Conservation (phyloP, 1,284 basidiomycete species). For the Trichosporon ovoides region DNA sequence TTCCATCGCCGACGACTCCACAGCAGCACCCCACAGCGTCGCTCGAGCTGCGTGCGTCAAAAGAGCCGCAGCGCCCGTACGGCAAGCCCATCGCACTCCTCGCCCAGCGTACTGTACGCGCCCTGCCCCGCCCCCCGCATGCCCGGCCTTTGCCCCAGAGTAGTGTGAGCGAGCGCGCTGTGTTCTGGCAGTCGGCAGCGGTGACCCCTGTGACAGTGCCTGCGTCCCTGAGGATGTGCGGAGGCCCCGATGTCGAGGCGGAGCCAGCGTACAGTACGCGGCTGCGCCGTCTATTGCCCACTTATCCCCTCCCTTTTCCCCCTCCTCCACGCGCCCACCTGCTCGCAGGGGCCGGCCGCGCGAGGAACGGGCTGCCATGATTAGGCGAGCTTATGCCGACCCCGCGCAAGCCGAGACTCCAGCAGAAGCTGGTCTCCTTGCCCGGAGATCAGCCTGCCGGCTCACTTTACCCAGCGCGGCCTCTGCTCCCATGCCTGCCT, state of each 20-base stretch:
- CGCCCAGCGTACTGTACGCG: too few species aligned
- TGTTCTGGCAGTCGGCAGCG: background rate
- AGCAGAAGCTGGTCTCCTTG: background rate
- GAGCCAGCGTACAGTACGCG: background rate
- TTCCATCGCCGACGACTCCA: too few species aligned
- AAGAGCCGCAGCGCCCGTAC: too few species aligned
- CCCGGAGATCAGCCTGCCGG: background rate
- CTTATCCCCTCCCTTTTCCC: too few species aligned
- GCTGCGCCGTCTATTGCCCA: background rate
- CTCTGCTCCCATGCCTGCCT: background rate
- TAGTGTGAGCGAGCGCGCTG: background rate
- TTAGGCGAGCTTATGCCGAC: constrained; percentile 5
- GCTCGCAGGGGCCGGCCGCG: background rate
- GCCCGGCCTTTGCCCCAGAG: background rate
- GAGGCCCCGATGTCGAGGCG: background rate
- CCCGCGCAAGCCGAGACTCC: background rate
- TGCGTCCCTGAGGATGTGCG: background rate
- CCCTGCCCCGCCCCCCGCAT: too few species aligned
- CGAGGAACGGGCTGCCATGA: background rate
- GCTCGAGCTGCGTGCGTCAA: background rate
- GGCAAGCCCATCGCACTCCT: too few species aligned
- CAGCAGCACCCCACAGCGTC: background rate
- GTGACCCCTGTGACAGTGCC: constrained; percentile 5
- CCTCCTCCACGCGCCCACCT: background rate
- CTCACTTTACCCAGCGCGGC: background rate